A percentile compares a stretch with the other conserved stretches of the same genome.
Evolutionary conservation across 2,329 filamentous ascomycete genomes (phyloP).

Genomic region (Colletotrichum orchidophilum): DNA sequence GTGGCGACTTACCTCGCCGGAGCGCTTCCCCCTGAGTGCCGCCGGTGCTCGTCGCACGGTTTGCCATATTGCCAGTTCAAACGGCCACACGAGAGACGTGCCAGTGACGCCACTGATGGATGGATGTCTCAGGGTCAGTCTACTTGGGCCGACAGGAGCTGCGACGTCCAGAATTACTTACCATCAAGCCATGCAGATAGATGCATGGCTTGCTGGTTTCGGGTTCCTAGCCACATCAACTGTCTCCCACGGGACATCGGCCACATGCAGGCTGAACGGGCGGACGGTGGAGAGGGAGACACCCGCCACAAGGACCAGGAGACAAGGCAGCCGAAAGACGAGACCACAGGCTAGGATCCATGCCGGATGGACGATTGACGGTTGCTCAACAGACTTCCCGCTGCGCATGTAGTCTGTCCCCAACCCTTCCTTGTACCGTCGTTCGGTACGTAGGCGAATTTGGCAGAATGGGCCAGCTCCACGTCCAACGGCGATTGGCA

Average conservation of each 20-base stretch:
- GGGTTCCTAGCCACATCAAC: slow-evolving; percentile 19
- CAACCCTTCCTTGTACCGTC: neutral
- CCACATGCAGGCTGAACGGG: slow-evolving; percentile 28
- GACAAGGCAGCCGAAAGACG: neutral
- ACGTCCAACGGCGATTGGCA: slow-evolving; percentile 4
- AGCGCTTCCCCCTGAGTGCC: neutral
- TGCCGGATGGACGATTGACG: slow-evolving; percentile 30
- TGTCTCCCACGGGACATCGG: slow-evolving; percentile 27
- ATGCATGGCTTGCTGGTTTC: neutral
- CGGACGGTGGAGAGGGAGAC: slow-evolving; percentile 17
- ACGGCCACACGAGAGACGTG: neutral
- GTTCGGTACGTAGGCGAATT: neutral
- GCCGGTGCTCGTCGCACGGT: neutral
- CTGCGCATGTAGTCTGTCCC: slow-evolving; percentile 8
- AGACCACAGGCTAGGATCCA: slow-evolving; percentile 13
- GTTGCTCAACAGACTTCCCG: slow-evolving; percentile 32
- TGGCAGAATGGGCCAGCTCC: neutral
- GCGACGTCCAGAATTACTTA: neutral
- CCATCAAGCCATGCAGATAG: neutral
- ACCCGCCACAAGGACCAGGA: slow-evolving; percentile 14
- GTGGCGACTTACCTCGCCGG: neutral
- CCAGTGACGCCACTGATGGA: neutral
- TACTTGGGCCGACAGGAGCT: neutral
- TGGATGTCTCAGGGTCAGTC: neutral
- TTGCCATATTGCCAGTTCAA: neutral